These are phyloP conservation scores for Cyamopsis tetragonoloba DNA, from an alignment of 306 rosid genomes.

Conservation along the genomic window DNA sequence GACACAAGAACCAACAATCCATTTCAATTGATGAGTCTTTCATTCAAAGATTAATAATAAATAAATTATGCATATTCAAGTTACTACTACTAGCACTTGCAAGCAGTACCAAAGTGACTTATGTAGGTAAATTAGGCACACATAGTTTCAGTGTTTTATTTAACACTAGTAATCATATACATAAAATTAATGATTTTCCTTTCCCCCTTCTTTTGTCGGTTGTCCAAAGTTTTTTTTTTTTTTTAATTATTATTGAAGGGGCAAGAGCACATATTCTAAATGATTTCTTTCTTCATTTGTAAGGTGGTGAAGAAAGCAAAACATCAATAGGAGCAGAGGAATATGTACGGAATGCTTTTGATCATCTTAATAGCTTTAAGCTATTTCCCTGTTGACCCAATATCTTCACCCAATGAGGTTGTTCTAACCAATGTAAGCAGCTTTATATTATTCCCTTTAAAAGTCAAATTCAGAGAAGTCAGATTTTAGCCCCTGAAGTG, in stretches of 20 bases:
- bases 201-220: constrained; percentile 1
- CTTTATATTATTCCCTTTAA: constrained; percentile 20
- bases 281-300: constrained; percentile 37
- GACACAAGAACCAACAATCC: constrained; percentile 44
- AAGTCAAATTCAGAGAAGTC: constrained; percentile 35
- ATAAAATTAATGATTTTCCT: background rate
- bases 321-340: constrained; percentile 14
- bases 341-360: constrained; percentile 32
- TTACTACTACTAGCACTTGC: constrained; percentile 16
- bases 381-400: constrained; percentile 53
- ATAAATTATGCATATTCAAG: constrained; percentile 44
- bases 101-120: background rate
- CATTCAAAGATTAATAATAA: constrained; percentile 60
- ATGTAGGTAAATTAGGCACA: constrained; percentile 3
- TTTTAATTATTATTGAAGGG: constrained; percentile 17
- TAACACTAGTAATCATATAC: background rate
- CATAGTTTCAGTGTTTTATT: constrained; percentile 9
- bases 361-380: constrained; percentile 19
- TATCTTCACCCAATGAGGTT: constrained; percentile 31
- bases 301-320: constrained; percentile 37
- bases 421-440: background rate
- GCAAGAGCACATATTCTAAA: constrained; percentile 41
- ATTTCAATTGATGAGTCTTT: constrained; percentile 44
- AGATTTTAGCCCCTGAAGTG: background rate
- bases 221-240: background rate